A percentile compares a stretch with the other conserved stretches of the same genome.
Conservation (phyloP, 2,329 filamentous ascomycete genomes). For the Ophiostoma populinum region DNA sequence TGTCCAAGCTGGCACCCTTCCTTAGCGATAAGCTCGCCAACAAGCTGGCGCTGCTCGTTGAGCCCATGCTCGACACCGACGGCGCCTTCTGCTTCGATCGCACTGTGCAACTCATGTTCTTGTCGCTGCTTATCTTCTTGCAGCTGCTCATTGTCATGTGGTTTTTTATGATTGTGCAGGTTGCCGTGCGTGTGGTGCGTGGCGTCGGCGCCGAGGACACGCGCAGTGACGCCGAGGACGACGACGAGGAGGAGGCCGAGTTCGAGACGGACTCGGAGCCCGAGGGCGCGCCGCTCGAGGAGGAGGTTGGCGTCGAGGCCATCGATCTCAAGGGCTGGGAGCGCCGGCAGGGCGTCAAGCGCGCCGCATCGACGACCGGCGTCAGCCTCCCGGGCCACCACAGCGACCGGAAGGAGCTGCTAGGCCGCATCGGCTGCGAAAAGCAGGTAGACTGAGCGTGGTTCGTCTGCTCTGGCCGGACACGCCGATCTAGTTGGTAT, state of each 20-base stretch:
- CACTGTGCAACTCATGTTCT: conserved; percentile 58
- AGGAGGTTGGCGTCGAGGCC: conserved; percentile 59
- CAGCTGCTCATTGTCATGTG: conserved; percentile 67
- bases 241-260: conserved; percentile 34
- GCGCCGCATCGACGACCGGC: conserved; percentile 31
- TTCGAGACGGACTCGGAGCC: conserved; percentile 42
- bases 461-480: no score
- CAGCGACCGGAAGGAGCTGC: conserved; percentile 62
- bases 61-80: conserved; percentile 54
- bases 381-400: conserved; percentile 54
- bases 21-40: conserved; percentile 14
- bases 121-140: conserved; percentile 58
- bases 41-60: conserved; percentile 45
- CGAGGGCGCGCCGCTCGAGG: conserved; percentile 42
- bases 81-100: conserved; percentile 68
- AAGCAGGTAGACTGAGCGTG: conserved; percentile 40
- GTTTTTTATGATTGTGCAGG: conserved; percentile 76
- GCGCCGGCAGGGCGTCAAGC: conserved; percentile 36
- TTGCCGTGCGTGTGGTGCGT: conserved; percentile 63
- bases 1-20: conserved; percentile 3
- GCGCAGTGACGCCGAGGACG: conserved; percentile 71
- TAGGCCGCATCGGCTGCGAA: conserved; percentile 70
- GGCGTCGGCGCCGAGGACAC: conserved; percentile 69
- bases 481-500: no score
- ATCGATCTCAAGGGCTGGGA: conserved; percentile 51